Evolutionary conservation across 73 alveolate genomes (phyloP).

Genomic region (Symbiodinium natans): DNA sequence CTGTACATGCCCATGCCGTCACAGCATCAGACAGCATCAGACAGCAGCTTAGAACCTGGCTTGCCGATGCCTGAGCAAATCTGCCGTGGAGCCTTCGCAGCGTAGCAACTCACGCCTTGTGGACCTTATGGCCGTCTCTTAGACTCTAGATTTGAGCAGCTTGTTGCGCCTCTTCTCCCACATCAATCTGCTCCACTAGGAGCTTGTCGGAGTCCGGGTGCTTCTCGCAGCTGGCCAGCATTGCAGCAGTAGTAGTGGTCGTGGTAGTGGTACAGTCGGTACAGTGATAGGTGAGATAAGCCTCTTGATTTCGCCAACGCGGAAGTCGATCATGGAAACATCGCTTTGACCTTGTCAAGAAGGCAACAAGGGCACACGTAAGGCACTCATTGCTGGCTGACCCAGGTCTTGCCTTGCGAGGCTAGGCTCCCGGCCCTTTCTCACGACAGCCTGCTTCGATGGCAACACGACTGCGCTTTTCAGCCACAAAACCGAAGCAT

Average conservation of each 20-base stretch:
- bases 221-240: slow-evolving; percentile 73
- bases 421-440: too few species aligned
- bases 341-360: slow-evolving; percentile 89
- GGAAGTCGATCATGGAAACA: slow-evolving; percentile 59
- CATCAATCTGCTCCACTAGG: slow-evolving; percentile 81
- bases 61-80: slow-evolving; percentile 81
- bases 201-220: slow-evolving; percentile 91
- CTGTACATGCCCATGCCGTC: too few species aligned
- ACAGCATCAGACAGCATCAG: neutral
- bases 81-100: slow-evolving; percentile 58
- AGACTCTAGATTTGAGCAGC: neutral
- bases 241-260: neutral
- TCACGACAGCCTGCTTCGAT: too few species aligned
- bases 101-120: neutral
- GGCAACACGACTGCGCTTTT: too few species aligned
- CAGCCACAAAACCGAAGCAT: too few species aligned
- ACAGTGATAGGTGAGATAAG: neutral
- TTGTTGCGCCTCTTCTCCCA: slow-evolving; percentile 50
- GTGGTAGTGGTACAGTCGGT: neutral
- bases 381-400: too few species aligned
- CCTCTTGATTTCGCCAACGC: slow-evolving; percentile 90
- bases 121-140: neutral
- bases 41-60: neutral
- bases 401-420: too few species aligned
- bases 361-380: too few species aligned